Evolutionary conservation across 2,329 filamentous ascomycete species (phyloP), one percentile per base, ranked within the genome.

Genomic region (Cryoendolithus antarcticus): DNA sequence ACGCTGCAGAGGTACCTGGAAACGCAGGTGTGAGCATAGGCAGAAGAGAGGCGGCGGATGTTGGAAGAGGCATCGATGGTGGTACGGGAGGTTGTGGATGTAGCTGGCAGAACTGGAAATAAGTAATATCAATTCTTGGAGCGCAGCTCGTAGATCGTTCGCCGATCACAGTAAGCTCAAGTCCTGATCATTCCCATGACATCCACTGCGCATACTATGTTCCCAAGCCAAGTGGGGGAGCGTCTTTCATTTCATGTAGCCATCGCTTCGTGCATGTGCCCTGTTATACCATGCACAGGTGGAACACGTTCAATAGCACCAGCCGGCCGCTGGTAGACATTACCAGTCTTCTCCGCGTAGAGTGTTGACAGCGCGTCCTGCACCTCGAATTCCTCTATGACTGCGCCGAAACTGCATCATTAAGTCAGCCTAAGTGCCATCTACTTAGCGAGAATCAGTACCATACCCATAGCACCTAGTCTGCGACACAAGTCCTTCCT

Each of bases 381-480:
- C 30, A 86, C 73, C 61, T 86, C 81, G 50, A 82, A 82, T 46
- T 82, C 76, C 56, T 82, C 78, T 43, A 82, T 64, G 1, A 82
- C 77, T 27, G 78, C 77, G 24, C 78, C 78, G 49, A 82, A 82
- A 4, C 72, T 75, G 44, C 12, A 32, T 11, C 8, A n/a, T 39
- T 21, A 11, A 35, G 33, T n/a, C 15, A 13, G 24, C 24, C 7
- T 27, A 8, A 27, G 5, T 27, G 5, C 7, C 24, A 27, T 27
- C 24, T 27, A 27, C 24, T 27, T 27, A 27, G 6, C n/a, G 19
- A 3, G 8, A 36, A 40, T 34, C 27, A 40, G 39, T n/a, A 32
- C 72, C 80, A 55, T 65, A 89, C 83, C 91, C 91, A 61, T 95
- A 95, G 60, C 91, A 96, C 46, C 86, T 75, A 42, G 94, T 78